A percentile compares a stretch with the other conserved stretches of the same genome.
Evolutionary conservation across 1,139 yeast genomes (phyloP).

Genomic region (Debaryomycetaceae sp.): DNA sequence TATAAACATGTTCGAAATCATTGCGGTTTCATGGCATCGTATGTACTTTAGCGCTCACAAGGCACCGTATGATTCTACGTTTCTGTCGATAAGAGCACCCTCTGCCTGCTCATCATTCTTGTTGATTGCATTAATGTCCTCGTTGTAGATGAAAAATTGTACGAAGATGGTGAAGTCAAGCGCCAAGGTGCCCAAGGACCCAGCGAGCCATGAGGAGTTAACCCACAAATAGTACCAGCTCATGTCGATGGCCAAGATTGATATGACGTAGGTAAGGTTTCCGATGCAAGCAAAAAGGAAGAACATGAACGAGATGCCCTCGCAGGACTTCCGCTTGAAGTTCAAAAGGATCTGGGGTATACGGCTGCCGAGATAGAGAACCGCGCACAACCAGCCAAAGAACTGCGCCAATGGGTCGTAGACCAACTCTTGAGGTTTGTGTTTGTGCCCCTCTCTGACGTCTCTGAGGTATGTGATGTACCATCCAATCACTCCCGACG

Average conservation of each 20-base stretch:
- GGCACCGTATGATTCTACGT: constrained; percentile 3
- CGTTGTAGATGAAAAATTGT: constrained; percentile 81
- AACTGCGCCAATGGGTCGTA: constrained; percentile 79
- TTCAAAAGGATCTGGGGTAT: constrained; percentile 85
- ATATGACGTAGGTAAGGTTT: constrained; percentile 81
- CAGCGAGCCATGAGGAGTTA: constrained; percentile 90
- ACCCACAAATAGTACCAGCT: constrained; percentile 68
- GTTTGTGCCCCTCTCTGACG: constrained; percentile 18
- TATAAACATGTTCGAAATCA: no score
- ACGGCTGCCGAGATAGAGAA: constrained; percentile 80
- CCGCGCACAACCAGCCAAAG: constrained; percentile 91
- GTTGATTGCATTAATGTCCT: constrained; percentile 10
- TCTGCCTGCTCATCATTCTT: constrained; percentile 7
- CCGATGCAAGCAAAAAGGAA: constrained; percentile 77
- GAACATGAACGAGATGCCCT: constrained; percentile 71
- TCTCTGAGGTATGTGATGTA: constrained; percentile 54
- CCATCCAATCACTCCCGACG: constrained; percentile 88
- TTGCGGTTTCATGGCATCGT: no score
- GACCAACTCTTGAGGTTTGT: constrained; percentile 37
- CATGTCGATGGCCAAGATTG: constrained; percentile 73
- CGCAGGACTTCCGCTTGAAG: constrained; percentile 75
- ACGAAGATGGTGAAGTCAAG: constrained; percentile 82
- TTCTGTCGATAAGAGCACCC: constrained; percentile 1
- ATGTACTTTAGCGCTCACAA: no score
- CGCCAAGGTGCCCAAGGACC: constrained; percentile 81